Base-by-base conservation (phyloP, 495 filamentous ascomycete genomes). In the Penicillium bovifimosum region DNA sequence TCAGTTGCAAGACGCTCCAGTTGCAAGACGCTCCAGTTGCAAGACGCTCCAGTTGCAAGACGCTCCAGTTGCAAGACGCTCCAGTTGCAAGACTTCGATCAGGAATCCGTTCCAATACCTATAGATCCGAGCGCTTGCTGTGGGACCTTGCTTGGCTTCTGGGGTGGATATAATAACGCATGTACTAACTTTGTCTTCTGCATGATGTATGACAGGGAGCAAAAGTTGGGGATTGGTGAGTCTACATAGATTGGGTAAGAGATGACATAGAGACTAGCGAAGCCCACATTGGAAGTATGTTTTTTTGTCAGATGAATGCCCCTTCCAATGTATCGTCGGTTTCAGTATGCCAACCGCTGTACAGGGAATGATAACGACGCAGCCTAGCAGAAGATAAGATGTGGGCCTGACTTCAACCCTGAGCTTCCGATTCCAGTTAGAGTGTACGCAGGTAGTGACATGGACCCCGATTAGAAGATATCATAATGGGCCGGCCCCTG, bases 121-220 rank as follows among this genome's bases (percentile, higher is more conserved):
- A 42, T 50, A 50, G 48, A 50, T 42, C 48, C 39, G 48, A 50
- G 48, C 48, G 48, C 20, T 50, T 17, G 16, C 29, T 32, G 36
- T 41, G 48, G 48, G 29, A 49, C 35, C 17, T 14, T 35, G 31
- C 8, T 31, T 33, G 36, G 29, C 46, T 29, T 18, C 29, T 24
- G 33, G 1, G 31, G 17, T n/a, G 20, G 20, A 4, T 24, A 2
- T 24, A 24, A 4, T 4, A 2, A 4, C 2, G 20, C 20, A 24
- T 24, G 20, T 24, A n/a, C n/a, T n/a, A 24, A 24, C 20, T 24
- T 24, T 24, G 2, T 24, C 20, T 24, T 24, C 20, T 24, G 20
- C 20, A 24, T 24, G 20, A 24, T 2, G 20, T 24, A 24, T 2
- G 20, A 4, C 20, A 24, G 20, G 4, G 20, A 24, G 20, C 20